Evolutionary conservation across 257 asterid species (phyloP).

Genomic region (Nicotiana paniculata): DNA sequence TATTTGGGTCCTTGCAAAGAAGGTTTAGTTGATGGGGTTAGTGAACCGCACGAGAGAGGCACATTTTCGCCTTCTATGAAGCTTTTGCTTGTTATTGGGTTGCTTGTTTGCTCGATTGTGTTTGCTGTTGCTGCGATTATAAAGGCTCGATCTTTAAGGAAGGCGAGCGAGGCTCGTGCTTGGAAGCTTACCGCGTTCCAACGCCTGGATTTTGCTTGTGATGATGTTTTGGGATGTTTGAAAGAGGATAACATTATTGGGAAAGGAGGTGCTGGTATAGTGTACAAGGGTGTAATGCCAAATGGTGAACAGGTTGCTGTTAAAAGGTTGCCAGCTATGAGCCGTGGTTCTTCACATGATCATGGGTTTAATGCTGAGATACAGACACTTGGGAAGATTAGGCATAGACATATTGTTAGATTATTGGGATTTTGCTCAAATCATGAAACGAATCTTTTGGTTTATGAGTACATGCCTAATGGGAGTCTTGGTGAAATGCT

Average conservation of each 20-base stretch:
- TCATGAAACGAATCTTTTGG: conserved; percentile 36
- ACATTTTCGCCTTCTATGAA: conserved; percentile 71
- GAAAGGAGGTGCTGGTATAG: conserved; percentile 96
- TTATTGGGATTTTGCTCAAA: conserved; percentile 24
- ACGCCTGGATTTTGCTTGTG: conserved; percentile 76
- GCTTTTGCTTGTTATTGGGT: conserved; percentile 72
- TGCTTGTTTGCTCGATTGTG: conserved; percentile 79
- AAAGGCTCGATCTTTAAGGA: conserved; percentile 74
- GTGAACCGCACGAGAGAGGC: conserved; percentile 46
- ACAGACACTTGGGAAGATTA: conserved; percentile 24
- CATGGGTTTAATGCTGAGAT: conserved; percentile 27
- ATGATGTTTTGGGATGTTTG: conserved; percentile 69
- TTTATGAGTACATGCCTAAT: conserved; percentile 93
- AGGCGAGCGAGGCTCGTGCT: conserved; percentile 67
- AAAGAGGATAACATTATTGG: conserved; percentile 91
- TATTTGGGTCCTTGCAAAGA: conserved; percentile 81
- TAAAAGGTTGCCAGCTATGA: conserved; percentile 19
- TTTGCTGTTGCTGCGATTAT: conserved; percentile 81
- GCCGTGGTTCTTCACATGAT: conserved; percentile 24
- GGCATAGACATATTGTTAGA: conserved; percentile 27
- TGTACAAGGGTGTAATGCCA: conserved; percentile 54
- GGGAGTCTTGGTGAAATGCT: conserved; percentile 27
- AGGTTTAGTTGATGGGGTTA: conserved; percentile 43
- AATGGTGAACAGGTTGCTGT: conserved; percentile 22
- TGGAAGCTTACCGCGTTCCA: conserved; percentile 98